phyloP scores from a whole-genome alignment of 2,329 filamentous ascomycete genomes.

The Sphaceloma murrayae region DNA sequence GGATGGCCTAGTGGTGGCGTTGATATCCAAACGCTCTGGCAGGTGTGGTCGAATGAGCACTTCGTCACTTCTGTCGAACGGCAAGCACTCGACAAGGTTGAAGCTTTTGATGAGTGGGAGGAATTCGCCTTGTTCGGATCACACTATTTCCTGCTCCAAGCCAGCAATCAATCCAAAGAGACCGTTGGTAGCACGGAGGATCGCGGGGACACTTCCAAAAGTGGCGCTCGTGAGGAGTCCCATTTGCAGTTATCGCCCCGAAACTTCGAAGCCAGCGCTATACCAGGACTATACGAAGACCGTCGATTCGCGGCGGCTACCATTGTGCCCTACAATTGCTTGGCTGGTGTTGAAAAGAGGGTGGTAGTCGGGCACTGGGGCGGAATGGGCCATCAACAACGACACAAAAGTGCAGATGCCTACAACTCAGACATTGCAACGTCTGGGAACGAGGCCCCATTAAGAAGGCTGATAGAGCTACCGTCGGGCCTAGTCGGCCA shows the following conservation, averaged over 20 bases:
- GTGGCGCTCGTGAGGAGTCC: too few species aligned
- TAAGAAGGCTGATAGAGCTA: constrained; percentile 23
- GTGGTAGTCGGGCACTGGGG: constrained; percentile 25
- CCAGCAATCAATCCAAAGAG: too few species aligned
- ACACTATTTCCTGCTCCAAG: constrained; percentile 73
- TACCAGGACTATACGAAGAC: background rate
- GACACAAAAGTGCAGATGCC: constrained; percentile 22
- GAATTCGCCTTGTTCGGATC: constrained; percentile 77
- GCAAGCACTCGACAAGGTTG: constrained; percentile 54
- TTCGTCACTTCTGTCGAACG: constrained; percentile 57
- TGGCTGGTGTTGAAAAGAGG: background rate
- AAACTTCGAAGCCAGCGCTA: background rate
- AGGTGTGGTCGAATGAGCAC: constrained; percentile 62
- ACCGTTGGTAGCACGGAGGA: too few species aligned
- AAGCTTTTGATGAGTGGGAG: constrained; percentile 94
- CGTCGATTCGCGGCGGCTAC: constrained; percentile 33
- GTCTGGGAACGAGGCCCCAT: background rate
- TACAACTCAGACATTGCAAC: background rate
- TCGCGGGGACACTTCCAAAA: too few species aligned
- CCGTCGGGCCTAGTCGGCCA: constrained; percentile 55
- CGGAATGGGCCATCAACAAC: constrained; percentile 26
- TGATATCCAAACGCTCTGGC: constrained; percentile 63
- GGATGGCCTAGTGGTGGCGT: constrained; percentile 53
- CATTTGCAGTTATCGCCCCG: too few species aligned
- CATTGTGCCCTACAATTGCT: background rate